These are phyloP conservation scores for Daedalea quercina DNA, from an alignment of 768 basidiomycete species.

Conservation along the genomic window DNA sequence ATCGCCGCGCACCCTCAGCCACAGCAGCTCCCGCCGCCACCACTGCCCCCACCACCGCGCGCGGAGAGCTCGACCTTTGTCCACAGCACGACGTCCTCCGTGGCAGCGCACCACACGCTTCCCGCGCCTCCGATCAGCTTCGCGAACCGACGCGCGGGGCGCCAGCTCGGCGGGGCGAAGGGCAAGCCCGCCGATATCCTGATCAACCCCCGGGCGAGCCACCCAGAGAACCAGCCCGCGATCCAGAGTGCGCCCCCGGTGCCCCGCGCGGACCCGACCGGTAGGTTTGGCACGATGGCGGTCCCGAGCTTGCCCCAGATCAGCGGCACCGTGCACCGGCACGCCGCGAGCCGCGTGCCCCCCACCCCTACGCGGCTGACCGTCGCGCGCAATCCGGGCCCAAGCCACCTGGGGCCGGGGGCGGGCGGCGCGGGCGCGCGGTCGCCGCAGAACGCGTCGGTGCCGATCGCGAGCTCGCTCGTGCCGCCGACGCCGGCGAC, in stretches of 20 bases:
- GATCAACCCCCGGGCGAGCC: slow-evolving; percentile 61
- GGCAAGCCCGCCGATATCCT: slow-evolving; percentile 74
- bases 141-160: slow-evolving; percentile 64
- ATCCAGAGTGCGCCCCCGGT: slow-evolving; percentile 77
- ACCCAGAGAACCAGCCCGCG: slow-evolving; percentile 50
- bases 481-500: slow-evolving; percentile 68
- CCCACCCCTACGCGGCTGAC: slow-evolving; percentile 65
- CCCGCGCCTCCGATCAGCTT: slow-evolving; percentile 74
- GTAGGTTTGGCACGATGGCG: slow-evolving; percentile 48
- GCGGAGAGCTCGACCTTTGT: slow-evolving; percentile 16
- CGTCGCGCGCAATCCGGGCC: slow-evolving; percentile 32
- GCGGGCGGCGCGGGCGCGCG: slow-evolving; percentile 26
- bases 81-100: slow-evolving; percentile 21
- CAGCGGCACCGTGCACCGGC: slow-evolving; percentile 29
- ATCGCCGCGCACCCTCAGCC: slow-evolving; percentile 16
- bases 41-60: slow-evolving; percentile 17
- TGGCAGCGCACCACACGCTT: slow-evolving; percentile 34
- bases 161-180: slow-evolving; percentile 48
- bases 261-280: slow-evolving; percentile 34
- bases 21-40: slow-evolving; percentile 27
- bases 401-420: slow-evolving; percentile 6
- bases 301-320: slow-evolving; percentile 58
- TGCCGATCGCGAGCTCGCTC: slow-evolving; percentile 60
- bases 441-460: slow-evolving; percentile 52
- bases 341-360: slow-evolving; percentile 56